Conservation (phyloP, 495 filamentous ascomycete species). For the Lasiosphaeris hirsuta region DNA sequence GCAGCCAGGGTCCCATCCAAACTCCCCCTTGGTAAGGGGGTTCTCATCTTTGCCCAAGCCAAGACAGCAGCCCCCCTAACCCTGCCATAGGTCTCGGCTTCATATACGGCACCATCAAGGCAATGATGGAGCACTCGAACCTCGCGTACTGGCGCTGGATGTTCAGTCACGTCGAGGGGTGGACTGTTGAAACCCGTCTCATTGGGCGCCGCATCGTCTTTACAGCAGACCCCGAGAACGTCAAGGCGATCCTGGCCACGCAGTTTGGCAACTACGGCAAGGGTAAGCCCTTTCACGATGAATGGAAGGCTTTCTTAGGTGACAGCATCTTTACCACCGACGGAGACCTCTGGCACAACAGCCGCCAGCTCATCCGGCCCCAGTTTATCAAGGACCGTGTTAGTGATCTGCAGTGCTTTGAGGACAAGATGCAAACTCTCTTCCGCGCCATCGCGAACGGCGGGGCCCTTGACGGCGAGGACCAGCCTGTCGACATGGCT, state of each 20-base stretch:
- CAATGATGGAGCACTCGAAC: constrained; percentile 50
- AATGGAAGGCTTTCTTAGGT: constrained; percentile 72
- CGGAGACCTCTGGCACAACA: constrained; percentile 68
- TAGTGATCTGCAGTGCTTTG: constrained; percentile 74
- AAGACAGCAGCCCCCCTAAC: constrained; percentile 20
- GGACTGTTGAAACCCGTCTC: constrained; percentile 60
- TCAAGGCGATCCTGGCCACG: constrained; percentile 79
- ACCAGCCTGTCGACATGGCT: constrained; percentile 42
- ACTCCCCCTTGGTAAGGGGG: constrained; percentile 30
- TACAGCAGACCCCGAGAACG: constrained; percentile 75
- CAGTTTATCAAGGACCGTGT: constrained; percentile 83
- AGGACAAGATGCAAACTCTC: constrained; percentile 68
- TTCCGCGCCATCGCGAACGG: constrained; percentile 56
- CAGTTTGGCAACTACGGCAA: constrained; percentile 75
- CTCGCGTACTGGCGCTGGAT: constrained; percentile 57
- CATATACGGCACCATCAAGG: constrained; percentile 49
- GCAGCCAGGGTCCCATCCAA: constrained; percentile 18
- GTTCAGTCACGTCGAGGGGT: constrained; percentile 37
- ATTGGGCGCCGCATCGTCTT: constrained; percentile 57
- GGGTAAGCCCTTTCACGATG: constrained; percentile 62
- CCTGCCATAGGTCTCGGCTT: constrained; percentile 56
- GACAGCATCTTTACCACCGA: constrained; percentile 80
- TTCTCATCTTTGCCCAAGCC: neutral
- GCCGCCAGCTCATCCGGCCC: constrained; percentile 73
- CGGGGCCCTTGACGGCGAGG: constrained; percentile 44